Percentiles rank a stretch among this genome's conserved stretches.
Evolutionary conservation across 495 filamentous ascomycete genomes (phyloP).

Genomic region (Aspergillus biplanus): DNA sequence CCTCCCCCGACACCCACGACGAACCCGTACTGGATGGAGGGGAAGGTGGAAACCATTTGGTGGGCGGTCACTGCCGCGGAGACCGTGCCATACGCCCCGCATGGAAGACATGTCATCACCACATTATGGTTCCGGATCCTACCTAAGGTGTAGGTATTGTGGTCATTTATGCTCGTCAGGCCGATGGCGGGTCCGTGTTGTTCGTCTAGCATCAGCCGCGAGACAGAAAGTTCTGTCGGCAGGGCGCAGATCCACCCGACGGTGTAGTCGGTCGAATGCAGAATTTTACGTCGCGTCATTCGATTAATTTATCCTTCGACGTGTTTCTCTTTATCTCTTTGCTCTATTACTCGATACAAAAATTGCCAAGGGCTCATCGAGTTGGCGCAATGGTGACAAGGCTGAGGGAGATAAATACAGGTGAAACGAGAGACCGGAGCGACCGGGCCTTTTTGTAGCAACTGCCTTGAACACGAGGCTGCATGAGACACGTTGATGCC

Average conservation of each 20-base stretch:
- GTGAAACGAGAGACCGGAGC: no score
- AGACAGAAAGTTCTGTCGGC: conserved; percentile 23
- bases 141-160: conserved; percentile 32
- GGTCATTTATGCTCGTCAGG: conserved; percentile 19
- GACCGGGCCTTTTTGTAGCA: no score
- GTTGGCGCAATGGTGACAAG: no score
- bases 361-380: no score
- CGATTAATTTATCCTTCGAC: neutral
- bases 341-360: no score
- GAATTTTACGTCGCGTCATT: neutral
- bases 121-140: conserved; percentile 47
- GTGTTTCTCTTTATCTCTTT: no score
- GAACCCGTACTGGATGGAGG: conserved; percentile 32
- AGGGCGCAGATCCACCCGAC: conserved; percentile 30
- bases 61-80: conserved; percentile 41
- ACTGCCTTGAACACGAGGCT: no score
- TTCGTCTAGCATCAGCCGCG: conserved; percentile 29
- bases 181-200: conserved; percentile 16
- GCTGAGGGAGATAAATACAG: no score
- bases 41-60: conserved; percentile 46
- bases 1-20: conserved; percentile 50
- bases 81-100: conserved; percentile 40
- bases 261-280: conserved; percentile 11
- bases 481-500: no score
- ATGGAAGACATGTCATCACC: conserved; percentile 41